Base-by-base conservation (phyloP, 2,329 filamentous ascomycete species). In the Epichloe sp. region DNA sequence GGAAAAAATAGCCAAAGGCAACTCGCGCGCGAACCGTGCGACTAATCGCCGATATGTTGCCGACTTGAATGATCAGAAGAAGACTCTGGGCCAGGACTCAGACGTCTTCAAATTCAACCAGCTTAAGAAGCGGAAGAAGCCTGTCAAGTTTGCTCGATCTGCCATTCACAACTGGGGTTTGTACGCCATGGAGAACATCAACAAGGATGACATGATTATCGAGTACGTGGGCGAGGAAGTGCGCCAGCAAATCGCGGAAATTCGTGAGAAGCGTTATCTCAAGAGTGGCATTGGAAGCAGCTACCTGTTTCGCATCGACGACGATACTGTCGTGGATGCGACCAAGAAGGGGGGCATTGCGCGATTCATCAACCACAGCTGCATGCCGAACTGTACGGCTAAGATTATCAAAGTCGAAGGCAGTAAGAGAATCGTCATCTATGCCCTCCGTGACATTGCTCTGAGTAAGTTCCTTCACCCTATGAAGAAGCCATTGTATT, bases 361-460 rank as follows among this genome's bases (percentile, higher is more conserved):
- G 35, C 80, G 93, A 43, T 98, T 98, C 70, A 98, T 98, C 77
- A 98, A 98, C 65, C 88, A 98, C 69, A 95, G 88, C 66, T 98
- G 93, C 69, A 93, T 89, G 71, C 93, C 93, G 6, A 98, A 97
- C 65, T 98, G 93, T 71, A 98, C 93, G 40, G 93, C 93, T 56
- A 98, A 97, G 74, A 98, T 98, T 64, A 98, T 98, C 72, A 94
- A 94, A 68, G 93, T 97, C 50, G 93, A 98, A 64, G 91, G 91
- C 56, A 96, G 88, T 66, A 96, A 96, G 73, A 82, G 93, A 57
- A 98, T 98, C 71, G 93, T 98, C 70, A 98, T 98, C 63, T 98
- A 98, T 73, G 93, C 93, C 40, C 74, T 97, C 65, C 83, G 93
- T 65, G 91, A 97, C 68, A 98, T 98, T 69, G 82, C 81, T 60